Conservation (phyloP, 192 early-diverging fungal genomes). For the Lunasporangiospora selenospora region DNA sequence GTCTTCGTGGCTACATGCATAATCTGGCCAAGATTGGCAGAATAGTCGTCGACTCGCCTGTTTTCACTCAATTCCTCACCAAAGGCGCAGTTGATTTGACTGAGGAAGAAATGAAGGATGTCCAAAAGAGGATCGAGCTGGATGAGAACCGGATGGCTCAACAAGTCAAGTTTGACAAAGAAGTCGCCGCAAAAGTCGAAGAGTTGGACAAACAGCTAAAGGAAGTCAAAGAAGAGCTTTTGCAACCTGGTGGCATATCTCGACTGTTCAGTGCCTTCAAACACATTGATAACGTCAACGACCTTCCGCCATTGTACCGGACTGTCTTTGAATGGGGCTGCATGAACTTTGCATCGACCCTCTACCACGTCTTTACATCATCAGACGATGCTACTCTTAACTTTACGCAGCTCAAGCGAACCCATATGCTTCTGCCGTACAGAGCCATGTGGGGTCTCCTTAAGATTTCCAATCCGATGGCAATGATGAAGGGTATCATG, state of each 20-base stretch:
- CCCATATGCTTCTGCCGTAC: constrained; percentile 60
- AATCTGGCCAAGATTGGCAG: constrained; percentile 33
- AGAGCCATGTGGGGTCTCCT: constrained; percentile 53
- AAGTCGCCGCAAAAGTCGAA: constrained; percentile 52
- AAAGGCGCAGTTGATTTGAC: constrained; percentile 44
- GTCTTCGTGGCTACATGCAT: constrained; percentile 52
- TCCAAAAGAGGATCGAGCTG: constrained; percentile 36
- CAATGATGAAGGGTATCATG: constrained; percentile 60
- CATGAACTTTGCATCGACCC: constrained; percentile 62
- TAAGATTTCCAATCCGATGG: constrained; percentile 62
- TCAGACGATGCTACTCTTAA: constrained; percentile 58
- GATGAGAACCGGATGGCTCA: constrained; percentile 52
- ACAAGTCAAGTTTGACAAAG: constrained; percentile 48
- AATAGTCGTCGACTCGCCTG: constrained; percentile 28
- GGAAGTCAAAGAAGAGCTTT: constrained; percentile 53
- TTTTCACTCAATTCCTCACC: constrained; percentile 51
- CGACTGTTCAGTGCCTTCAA: constrained; percentile 26
- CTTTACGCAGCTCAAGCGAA: constrained; percentile 59
- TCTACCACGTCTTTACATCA: constrained; percentile 59
- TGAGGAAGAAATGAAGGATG: constrained; percentile 41
- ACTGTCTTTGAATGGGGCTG: constrained; percentile 61
- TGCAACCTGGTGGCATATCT: constrained; percentile 45
- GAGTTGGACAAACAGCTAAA: constrained; percentile 56
- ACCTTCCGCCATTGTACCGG: constrained; percentile 51
- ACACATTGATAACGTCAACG: constrained; percentile 35